Percentiles rank a stretch among this genome's conserved stretches.
phyloP scores from a whole-genome alignment of 2,329 filamentous ascomycete genomes.

The Colletotrichum chrysophilum region DNA sequence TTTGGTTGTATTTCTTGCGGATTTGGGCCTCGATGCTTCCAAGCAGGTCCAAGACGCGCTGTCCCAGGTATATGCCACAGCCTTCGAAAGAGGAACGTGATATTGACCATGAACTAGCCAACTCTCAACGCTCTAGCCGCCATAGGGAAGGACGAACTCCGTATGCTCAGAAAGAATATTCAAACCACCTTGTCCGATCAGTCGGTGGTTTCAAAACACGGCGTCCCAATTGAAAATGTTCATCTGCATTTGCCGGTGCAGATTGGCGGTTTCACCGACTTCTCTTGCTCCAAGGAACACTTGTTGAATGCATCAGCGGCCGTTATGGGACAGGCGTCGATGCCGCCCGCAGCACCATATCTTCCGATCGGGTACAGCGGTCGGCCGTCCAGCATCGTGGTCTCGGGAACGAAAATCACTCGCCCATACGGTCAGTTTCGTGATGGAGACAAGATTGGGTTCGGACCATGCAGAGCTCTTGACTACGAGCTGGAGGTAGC shows the following conservation, averaged over 20 bases:
- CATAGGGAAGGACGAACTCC: slow-evolving; percentile 41
- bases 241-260: slow-evolving; percentile 59
- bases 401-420: slow-evolving; percentile 51
- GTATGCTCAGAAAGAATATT: slow-evolving; percentile 44
- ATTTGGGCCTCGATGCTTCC: slow-evolving; percentile 35
- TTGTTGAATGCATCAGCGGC: slow-evolving; percentile 52
- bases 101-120: slow-evolving; percentile 33
- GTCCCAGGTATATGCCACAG: not conserved
- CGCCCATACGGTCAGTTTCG: slow-evolving; percentile 51
- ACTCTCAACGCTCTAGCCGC: slow-evolving; percentile 56
- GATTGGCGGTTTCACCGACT: slow-evolving; percentile 61
- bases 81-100: slow-evolving; percentile 22
- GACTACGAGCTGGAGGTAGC: slow-evolving; percentile 52
- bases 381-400: slow-evolving; percentile 56
- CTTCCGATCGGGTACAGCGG: slow-evolving; percentile 60
- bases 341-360: slow-evolving; percentile 52
- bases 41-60: not conserved
- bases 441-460: slow-evolving; percentile 22
- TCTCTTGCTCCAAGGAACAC: slow-evolving; percentile 59
- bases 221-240: slow-evolving; percentile 19
- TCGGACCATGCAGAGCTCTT: slow-evolving; percentile 36
- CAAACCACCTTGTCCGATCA: slow-evolving; percentile 32
- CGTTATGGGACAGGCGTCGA: slow-evolving; percentile 39
- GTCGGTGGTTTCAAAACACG: not conserved
- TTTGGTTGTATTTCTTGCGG: slow-evolving; percentile 55